These are phyloP conservation scores for Calocybe cyanea DNA, from an alignment of 768 basidiomycete species.

Conservation along the genomic window DNA sequence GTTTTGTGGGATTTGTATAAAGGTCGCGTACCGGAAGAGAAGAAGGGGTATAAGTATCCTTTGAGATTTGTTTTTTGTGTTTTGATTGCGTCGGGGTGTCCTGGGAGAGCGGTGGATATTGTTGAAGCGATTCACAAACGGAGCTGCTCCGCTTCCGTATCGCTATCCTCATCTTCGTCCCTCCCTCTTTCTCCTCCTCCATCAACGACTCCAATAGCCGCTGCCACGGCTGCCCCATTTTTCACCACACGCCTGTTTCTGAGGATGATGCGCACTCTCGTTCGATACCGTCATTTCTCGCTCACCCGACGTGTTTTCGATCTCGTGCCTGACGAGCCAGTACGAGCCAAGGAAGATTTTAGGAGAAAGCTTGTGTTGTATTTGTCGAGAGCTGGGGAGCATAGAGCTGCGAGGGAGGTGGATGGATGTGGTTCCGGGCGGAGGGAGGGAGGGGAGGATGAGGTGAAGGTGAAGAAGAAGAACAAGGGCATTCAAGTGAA, in stretches of 20 bases:
- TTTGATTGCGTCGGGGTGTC: constrained; percentile 33
- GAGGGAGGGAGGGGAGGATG: no score
- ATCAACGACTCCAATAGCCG: neutral
- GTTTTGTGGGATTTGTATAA: constrained; percentile 33
- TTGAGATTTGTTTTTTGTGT: constrained; percentile 42
- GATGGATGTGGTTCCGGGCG: no score
- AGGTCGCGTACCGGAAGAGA: constrained; percentile 23
- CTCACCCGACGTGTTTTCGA: constrained; percentile 29
- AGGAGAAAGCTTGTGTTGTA: constrained; percentile 26
- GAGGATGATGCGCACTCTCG: constrained; percentile 35
- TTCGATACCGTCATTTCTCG: constrained; percentile 35
- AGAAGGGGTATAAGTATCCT: constrained; percentile 35
- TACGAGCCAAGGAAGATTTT: constrained; percentile 22
- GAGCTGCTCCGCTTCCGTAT: no score
- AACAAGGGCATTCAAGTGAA: no score
- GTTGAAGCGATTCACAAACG: constrained; percentile 34
- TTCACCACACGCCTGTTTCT: constrained; percentile 37
- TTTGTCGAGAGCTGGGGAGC: constrained; percentile 30
- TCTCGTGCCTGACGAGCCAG: constrained; percentile 17
- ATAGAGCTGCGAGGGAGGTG: constrained; percentile 7
- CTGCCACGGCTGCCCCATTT: constrained; percentile 20
- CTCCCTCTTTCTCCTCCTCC: no score
- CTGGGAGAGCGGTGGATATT: constrained; percentile 32
- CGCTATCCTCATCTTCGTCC: no score
- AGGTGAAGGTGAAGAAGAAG: no score